Percentiles rank a stretch among this genome's conserved stretches.
phyloP scores from a whole-genome alignment of 257 asterid genomes.

The Fraxinus anomala region DNA sequence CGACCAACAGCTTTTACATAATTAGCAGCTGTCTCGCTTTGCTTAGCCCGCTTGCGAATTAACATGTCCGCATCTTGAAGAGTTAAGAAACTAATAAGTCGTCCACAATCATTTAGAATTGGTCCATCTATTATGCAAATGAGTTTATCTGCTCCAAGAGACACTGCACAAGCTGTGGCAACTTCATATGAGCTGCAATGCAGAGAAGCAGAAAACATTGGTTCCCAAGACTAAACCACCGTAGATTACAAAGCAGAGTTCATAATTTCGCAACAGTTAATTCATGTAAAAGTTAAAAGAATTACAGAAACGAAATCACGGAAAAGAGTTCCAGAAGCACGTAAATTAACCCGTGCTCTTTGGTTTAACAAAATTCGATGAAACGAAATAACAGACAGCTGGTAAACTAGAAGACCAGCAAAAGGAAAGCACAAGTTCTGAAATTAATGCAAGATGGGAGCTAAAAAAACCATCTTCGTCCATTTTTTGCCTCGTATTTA shows the following conservation, averaged over 20 bases:
- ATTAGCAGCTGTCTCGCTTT: constrained; percentile 89
- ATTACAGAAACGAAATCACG: neutral
- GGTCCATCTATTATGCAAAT: constrained; percentile 91
- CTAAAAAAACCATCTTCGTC: constrained; percentile 7
- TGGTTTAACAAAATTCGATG: neutral
- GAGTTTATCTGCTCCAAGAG: constrained; percentile 90
- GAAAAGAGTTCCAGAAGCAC: neutral
- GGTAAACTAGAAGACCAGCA: neutral
- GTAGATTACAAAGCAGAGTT: neutral
- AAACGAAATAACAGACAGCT: neutral
- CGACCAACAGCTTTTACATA: constrained; percentile 80
- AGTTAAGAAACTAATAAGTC: constrained; percentile 73
- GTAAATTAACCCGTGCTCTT: neutral
- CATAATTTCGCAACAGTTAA: neutral
- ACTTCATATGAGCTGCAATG: constrained; percentile 87
- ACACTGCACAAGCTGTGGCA: constrained; percentile 92
- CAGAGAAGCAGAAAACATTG: constrained; percentile 21
- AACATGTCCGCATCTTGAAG: constrained; percentile 83
- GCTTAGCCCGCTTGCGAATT: constrained; percentile 73
- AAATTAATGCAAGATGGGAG: constrained; percentile 19
- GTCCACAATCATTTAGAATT: constrained; percentile 70
- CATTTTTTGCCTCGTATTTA: constrained; percentile 8
- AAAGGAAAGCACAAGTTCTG: neutral
- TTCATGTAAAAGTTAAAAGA: constrained; percentile 11
- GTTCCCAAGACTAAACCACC: constrained; percentile 13